Conservation (phyloP, 371 early-diverging fungal genomes). For the Circinella minor region DNA sequence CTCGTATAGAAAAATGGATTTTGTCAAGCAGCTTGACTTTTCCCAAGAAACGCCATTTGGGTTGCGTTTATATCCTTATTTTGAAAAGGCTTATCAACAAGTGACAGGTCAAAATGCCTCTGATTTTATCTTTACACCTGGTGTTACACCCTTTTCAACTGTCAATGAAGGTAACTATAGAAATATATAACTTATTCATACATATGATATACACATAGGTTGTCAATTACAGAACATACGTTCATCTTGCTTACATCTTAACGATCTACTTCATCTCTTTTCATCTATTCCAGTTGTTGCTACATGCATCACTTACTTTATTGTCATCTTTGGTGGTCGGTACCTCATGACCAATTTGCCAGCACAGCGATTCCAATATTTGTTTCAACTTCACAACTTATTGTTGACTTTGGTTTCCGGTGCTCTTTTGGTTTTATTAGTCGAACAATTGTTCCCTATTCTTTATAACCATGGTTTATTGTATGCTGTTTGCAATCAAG, state of each 20-base stretch:
- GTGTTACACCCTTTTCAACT: constrained; percentile 35
- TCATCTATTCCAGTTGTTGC: constrained; percentile 37
- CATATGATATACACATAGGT: not conserved
- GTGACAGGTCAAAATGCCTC: constrained; percentile 26
- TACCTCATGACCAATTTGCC: constrained; percentile 63
- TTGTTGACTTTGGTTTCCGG: constrained; percentile 69
- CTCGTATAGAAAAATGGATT: constrained; percentile 8
- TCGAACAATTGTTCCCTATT: constrained; percentile 74
- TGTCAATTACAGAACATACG: not conserved
- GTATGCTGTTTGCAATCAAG: constrained; percentile 67
- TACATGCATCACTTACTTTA: constrained; percentile 62
- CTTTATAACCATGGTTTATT: constrained; percentile 66
- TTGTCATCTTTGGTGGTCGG: constrained; percentile 76
- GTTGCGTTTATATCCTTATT: constrained; percentile 24
- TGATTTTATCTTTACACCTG: constrained; percentile 25
- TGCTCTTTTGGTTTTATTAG: constrained; percentile 63
- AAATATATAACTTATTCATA: no score
- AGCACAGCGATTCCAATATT: constrained; percentile 62
- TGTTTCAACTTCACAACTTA: constrained; percentile 79
- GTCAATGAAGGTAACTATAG: constrained; percentile 43
- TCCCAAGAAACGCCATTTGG: constrained; percentile 32
- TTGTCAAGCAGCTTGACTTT: constrained; percentile 23
- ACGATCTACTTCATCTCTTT: no score
- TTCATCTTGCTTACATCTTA: not conserved
- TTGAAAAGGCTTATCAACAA: constrained; percentile 30